Conservation (phyloP, 495 filamentous ascomycete species). For the Penicillium cataractarum region DNA sequence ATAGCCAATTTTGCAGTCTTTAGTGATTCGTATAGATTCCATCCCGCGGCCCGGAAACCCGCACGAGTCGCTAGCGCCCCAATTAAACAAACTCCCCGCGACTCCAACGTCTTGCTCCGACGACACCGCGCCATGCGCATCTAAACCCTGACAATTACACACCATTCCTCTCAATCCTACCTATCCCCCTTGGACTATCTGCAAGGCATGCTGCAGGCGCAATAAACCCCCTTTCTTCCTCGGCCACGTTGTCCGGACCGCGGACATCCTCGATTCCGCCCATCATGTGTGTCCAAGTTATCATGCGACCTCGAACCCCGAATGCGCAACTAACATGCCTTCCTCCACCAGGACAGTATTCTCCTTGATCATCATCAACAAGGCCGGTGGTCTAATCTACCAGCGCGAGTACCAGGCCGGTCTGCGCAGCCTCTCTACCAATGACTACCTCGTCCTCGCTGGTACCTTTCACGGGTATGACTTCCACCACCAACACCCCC, state of each 20-base stretch:
- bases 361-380: slow-evolving; percentile 95
- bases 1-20: too few species aligned
- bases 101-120: slow-evolving; percentile 10
- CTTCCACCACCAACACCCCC: neutral
- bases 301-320: slow-evolving; percentile 2
- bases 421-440: slow-evolving; percentile 83
- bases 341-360: slow-evolving; percentile 76
- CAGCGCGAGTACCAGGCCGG: slow-evolving; percentile 86
- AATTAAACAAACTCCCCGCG: slow-evolving; percentile 11
- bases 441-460: slow-evolving; percentile 96
- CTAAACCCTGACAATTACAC: neutral
- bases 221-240: slow-evolving; percentile 10
- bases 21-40: too few species aligned
- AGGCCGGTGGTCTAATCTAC: slow-evolving; percentile 94
- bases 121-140: neutral
- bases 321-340: slow-evolving; percentile 24
- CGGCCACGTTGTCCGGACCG: slow-evolving; percentile 21
- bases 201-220: slow-evolving; percentile 21
- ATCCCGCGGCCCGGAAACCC: neutral
- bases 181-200: neutral
- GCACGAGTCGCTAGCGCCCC: neutral
- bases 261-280: slow-evolving; percentile 6
- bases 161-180: neutral
- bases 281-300: slow-evolving; percentile 27
- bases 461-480: slow-evolving; percentile 92